A percentile compares a stretch with the other conserved stretches of the same genome.
Conservation (phyloP, 169 alveolate genomes). For the Plasmodium adleri region DNA sequence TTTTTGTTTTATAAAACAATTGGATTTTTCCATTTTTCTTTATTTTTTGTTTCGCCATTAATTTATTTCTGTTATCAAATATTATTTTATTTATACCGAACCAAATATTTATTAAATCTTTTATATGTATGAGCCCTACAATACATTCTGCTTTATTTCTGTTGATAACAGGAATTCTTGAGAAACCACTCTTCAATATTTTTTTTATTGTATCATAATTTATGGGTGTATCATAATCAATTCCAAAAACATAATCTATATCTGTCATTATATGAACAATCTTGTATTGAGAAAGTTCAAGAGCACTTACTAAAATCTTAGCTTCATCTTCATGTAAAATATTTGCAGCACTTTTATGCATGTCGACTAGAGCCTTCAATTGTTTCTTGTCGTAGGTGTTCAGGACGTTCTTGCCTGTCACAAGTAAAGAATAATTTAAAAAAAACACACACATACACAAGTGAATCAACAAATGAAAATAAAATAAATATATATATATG, state of each 20-base stretch:
- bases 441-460: too few species aligned
- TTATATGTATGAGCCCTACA: constrained; percentile 78
- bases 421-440: neutral
- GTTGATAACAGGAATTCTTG: constrained; percentile 83
- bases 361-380: constrained; percentile 83
- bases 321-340: constrained; percentile 83
- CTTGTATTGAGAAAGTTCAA: constrained; percentile 77
- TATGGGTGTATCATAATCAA: constrained; percentile 75
- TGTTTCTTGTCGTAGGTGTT: constrained; percentile 81
- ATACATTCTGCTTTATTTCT: constrained; percentile 58
- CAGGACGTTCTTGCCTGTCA: constrained; percentile 73
- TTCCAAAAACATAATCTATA: constrained; percentile 78
- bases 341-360: constrained; percentile 81
- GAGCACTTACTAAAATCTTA: constrained; percentile 81
- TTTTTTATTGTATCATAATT: constrained; percentile 75
- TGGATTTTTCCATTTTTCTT: neutral
- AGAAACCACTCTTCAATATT: constrained; percentile 82
- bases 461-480: neutral
- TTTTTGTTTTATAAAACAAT: neutral
- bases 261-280: constrained; percentile 84
- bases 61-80: constrained; percentile 14
- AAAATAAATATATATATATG: too few species aligned
- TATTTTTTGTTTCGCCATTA: too few species aligned
- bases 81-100: constrained; percentile 61
- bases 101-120: constrained; percentile 81